phyloP scores from a whole-genome alignment of 179 eudicot genomes.

The Actinidia arguta region DNA sequence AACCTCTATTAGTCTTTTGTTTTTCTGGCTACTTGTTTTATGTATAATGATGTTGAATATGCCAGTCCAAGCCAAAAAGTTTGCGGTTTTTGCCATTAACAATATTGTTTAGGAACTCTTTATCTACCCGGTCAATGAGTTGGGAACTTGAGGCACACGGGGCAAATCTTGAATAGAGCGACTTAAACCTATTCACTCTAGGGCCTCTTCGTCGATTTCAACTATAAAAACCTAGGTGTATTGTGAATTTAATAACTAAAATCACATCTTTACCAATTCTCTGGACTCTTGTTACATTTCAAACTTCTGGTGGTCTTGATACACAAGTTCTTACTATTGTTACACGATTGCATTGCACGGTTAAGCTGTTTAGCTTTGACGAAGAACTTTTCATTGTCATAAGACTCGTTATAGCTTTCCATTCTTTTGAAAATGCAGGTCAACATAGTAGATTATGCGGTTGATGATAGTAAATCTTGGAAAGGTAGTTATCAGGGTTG shows the following conservation, averaged over 20 bases:
- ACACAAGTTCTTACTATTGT: no score
- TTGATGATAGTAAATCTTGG: background rate
- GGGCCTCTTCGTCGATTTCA: background rate
- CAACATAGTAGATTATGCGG: constrained; percentile 1
- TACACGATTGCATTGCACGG: background rate
- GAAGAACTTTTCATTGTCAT: background rate
- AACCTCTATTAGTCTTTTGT: no score
- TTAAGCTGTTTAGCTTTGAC: background rate
- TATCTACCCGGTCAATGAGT: background rate
- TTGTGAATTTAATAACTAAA: background rate
- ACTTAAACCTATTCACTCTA: background rate
- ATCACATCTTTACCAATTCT: background rate
- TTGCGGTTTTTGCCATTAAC: no score
- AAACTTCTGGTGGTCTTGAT: constrained; percentile 13
- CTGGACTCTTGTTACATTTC: background rate
- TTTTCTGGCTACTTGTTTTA: no score
- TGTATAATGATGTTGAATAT: background rate
- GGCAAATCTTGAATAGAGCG: no score
- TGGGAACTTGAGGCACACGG: background rate
- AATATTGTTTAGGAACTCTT: no score
- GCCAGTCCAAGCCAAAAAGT: no score
- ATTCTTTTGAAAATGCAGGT: background rate
- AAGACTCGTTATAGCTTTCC: constrained; percentile 1
- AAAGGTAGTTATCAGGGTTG: constrained; percentile 4
- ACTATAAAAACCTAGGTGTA: background rate